Conservation (phyloP, 2,329 filamentous ascomycete species). For the Talaromyces sp. region DNA sequence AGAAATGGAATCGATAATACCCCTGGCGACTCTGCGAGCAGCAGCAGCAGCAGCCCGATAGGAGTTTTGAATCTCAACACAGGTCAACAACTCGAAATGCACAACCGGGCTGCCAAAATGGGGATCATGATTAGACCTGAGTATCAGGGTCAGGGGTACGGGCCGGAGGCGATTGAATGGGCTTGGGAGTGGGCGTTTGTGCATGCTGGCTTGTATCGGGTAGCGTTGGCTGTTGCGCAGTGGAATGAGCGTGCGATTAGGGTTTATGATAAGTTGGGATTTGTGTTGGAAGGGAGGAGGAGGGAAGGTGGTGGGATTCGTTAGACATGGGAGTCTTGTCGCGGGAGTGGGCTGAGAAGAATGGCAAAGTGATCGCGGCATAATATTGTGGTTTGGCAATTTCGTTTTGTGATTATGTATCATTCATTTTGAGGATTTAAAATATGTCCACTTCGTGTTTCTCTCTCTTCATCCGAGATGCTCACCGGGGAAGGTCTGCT, state of each 20-base stretch:
- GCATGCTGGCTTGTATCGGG: constrained; percentile 4
- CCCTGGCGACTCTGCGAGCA: too few relatives aligned
- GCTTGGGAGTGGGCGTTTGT: constrained; percentile 8
- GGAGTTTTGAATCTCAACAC: neutral
- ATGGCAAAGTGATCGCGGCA: neutral
- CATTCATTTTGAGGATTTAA: too few relatives aligned
- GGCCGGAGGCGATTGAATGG: neutral
- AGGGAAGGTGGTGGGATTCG: constrained; percentile 7
- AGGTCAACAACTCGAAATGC: neutral
- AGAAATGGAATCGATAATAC: neutral
- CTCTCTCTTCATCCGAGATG: neutral
- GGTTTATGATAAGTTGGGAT: constrained; percentile 7
- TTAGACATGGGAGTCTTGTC: neutral
- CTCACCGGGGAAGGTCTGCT: neutral
- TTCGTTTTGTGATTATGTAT: too few relatives aligned
- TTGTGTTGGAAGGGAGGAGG: neutral
- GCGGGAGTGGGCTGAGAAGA: constrained; percentile 1
- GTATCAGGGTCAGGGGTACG: constrained; percentile 4
- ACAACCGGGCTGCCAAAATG: neutral
- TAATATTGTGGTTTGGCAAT: neutral
- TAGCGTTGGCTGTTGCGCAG: neutral
- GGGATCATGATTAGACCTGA: neutral
- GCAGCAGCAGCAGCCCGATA: neutral
- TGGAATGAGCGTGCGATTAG: constrained; percentile 1
- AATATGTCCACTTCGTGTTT: neutral